These are phyloP conservation scores for Selaginella tamariscina DNA, from an alignment of 75 land plant genomes.

Conservation along the genomic window DNA sequence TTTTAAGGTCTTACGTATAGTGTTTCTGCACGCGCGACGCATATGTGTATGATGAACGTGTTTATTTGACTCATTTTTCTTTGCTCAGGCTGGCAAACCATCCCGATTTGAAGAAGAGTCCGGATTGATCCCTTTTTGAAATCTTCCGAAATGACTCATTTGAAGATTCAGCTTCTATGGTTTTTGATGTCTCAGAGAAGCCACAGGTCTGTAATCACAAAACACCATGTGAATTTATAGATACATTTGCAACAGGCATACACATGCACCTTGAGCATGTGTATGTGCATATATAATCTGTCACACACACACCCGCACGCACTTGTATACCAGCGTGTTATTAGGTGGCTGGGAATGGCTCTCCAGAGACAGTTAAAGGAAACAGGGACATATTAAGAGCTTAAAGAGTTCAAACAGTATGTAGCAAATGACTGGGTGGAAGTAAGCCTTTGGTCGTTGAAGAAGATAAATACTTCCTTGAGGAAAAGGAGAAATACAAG, in stretches of 20 bases:
- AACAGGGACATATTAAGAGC: constrained; percentile 65
- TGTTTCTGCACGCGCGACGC: no score
- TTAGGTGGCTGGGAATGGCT: constrained; percentile 29
- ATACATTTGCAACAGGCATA: no score
- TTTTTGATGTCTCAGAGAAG: not conserved
- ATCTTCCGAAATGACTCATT: not conserved
- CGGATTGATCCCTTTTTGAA: constrained; percentile 55
- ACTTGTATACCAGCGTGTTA: no score
- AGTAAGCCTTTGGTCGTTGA: constrained; percentile 48
- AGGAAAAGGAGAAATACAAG: constrained; percentile 47
- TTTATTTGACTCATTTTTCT: constrained; percentile 57
- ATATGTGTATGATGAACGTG: constrained; percentile 54
- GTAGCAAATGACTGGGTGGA: constrained; percentile 79
- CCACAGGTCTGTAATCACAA: no score
- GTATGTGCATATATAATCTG: no score
- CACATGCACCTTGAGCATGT: no score
- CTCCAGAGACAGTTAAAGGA: constrained; percentile 56
- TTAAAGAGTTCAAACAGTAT: constrained; percentile 83
- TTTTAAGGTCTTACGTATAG: no score
- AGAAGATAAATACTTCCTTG: constrained; percentile 84
- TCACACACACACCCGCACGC: no score
- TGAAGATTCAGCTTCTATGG: not conserved
- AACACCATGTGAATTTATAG: no score
- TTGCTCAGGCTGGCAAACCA: constrained; percentile 42
- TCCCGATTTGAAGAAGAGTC: constrained; percentile 57